phyloP scores from a whole-genome alignment of 2,329 filamentous ascomycete species.

The Grosmannia penicillata region DNA sequence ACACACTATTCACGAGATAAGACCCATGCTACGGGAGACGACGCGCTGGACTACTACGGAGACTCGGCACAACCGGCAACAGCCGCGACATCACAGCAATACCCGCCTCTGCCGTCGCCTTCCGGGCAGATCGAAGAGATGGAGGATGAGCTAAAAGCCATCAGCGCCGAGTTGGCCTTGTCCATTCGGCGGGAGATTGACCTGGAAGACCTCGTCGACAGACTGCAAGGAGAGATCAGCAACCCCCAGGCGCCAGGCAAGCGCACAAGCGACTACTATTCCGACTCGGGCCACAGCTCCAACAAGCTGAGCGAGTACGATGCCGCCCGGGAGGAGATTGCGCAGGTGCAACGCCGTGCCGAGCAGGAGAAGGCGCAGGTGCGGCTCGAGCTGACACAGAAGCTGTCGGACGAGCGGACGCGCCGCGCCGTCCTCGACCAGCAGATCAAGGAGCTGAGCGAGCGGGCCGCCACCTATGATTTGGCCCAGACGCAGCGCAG shows the following conservation, averaged over 20 bases:
- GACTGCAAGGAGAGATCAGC: slow-evolving; percentile 63
- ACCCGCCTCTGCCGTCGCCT: slow-evolving; percentile 17
- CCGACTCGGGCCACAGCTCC: slow-evolving; percentile 83
- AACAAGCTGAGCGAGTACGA: slow-evolving; percentile 54
- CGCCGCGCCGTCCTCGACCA: slow-evolving; percentile 63
- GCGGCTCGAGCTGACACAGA: slow-evolving; percentile 69
- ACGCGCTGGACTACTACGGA: slow-evolving; percentile 34
- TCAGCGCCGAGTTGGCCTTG: slow-evolving; percentile 80
- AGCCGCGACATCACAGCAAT: slow-evolving; percentile 16
- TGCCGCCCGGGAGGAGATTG: slow-evolving; percentile 54
- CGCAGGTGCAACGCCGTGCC: slow-evolving; percentile 65
- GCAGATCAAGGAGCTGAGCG: slow-evolving; percentile 71
- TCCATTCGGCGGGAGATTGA: slow-evolving; percentile 96
- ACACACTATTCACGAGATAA: slow-evolving; percentile 12
- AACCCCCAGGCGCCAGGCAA: slow-evolving; percentile 44
- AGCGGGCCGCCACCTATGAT: slow-evolving; percentile 53
- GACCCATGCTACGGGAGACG: slow-evolving; percentile 24
- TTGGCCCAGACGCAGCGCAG: slow-evolving; percentile 34
- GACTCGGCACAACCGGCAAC: slow-evolving; percentile 35
- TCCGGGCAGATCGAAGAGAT: slow-evolving; percentile 59
- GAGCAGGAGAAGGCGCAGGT: slow-evolving; percentile 87
- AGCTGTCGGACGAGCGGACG: slow-evolving; percentile 73
- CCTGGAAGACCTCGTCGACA: slow-evolving; percentile 82
- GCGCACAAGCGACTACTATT: slow-evolving; percentile 94
- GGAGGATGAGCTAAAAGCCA: slow-evolving; percentile 86